These are phyloP conservation scores for Tolypocladium album DNA, from an alignment of 2,329 filamentous ascomycete species.

Conservation along the genomic window DNA sequence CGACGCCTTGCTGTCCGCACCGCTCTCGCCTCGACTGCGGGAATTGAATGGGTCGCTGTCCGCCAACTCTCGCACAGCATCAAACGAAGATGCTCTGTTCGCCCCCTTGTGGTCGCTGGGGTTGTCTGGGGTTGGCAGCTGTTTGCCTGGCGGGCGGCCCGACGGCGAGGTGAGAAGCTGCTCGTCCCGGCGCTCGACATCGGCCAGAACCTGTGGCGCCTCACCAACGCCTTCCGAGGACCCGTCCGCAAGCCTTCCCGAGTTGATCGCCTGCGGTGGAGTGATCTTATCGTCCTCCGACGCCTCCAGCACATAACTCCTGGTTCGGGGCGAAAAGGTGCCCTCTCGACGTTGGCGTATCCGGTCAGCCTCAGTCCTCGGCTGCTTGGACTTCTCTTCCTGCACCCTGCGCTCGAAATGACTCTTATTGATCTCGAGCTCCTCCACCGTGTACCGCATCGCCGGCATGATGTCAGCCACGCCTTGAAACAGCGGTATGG, in stretches of 20 bases:
- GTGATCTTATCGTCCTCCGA: constrained; percentile 13
- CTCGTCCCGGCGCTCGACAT: constrained; percentile 11
- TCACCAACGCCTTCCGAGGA: constrained; percentile 10
- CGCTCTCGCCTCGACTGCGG: constrained; percentile 18
- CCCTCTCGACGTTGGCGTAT: constrained; percentile 26
- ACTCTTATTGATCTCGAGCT: constrained; percentile 66
- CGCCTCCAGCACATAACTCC: constrained; percentile 25
- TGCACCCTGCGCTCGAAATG: constrained; percentile 62
- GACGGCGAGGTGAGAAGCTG: constrained; percentile 13
- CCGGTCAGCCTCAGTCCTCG: constrained; percentile 24
- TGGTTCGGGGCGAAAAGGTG: constrained; percentile 32
- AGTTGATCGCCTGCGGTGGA: constrained; percentile 6
- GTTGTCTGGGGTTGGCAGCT: neutral
- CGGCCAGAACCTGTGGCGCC: constrained; percentile 12
- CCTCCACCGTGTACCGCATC: constrained; percentile 74
- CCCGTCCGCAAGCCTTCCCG: constrained; percentile 10
- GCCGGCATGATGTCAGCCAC: constrained; percentile 77
- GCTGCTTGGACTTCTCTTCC: constrained; percentile 44
- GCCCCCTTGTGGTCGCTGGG: constrained; percentile 21
- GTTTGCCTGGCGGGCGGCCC: neutral
- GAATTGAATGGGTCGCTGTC: constrained; percentile 38
- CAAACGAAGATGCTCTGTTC: constrained; percentile 35
- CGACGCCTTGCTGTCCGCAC: constrained; percentile 21
- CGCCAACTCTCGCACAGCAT: constrained; percentile 35
- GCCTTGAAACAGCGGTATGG: constrained; percentile 80